Base-by-base conservation (phyloP, 805 yeast genomes). In the Candida wancherniae region DNA sequence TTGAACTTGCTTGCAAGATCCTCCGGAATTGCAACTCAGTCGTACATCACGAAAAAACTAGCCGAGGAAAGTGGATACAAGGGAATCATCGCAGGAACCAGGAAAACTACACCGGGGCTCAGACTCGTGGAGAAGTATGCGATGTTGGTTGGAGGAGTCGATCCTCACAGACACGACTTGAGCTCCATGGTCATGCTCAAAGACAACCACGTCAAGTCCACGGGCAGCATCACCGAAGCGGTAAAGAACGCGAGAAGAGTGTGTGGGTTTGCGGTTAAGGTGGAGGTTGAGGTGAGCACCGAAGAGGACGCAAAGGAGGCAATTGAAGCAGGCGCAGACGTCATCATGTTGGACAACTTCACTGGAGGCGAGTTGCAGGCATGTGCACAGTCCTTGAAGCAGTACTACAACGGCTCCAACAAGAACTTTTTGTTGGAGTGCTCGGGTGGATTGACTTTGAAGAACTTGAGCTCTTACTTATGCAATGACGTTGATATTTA, bases 71-170 rank as follows among this genome's bases (percentile, higher is more conserved):
- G 71, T 4, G 92, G 94, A 0, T 90, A 77, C 52, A 62, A 62
- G 3, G 97, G 97, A 0, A 70, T 80, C 15, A 86, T 88, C 53
- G 97, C 97, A 0, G 97, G 97, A 5, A 88, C 97, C 1, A 74
- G 97, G 53, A 88, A 88, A 60, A 90, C 97, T n/a, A 90, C 97
- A 0, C 97, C 97, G 0, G 97, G 97, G 0, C 71, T 88, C 40
- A 75, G 97, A 50, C 66, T 80, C 24, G 61, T 90, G 36, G 97
- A 88, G 53, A 88, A 88, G 55, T 88, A 88, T 59, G 81, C 95
- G 15, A 90, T 88, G 97, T 62, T 85, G 19, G 94, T 88, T 7
- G 97, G 97, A 19, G 97, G 97, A 3, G 83, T 85, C 34, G 97
- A 88, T 53, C 73, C 92, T 33, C 97, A 88, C 57, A 70, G 97